Conservation (phyloP, 2,329 filamentous ascomycete species). For the Monosporascus ibericus region DNA sequence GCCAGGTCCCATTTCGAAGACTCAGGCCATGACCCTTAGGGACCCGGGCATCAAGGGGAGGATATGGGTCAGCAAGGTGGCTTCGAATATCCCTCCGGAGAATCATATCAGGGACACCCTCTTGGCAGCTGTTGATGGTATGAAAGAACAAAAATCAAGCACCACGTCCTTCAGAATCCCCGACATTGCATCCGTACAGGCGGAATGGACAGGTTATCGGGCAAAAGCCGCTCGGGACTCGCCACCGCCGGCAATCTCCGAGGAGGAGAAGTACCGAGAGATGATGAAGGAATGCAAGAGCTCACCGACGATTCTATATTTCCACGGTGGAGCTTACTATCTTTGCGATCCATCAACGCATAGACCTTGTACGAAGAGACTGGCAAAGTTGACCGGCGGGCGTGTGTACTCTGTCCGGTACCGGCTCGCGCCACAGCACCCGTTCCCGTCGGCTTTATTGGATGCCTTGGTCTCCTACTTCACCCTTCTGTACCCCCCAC, state of each 20-base stretch:
- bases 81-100: slow-evolving; percentile 53
- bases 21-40: slow-evolving; percentile 43
- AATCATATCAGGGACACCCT: slow-evolving; percentile 52
- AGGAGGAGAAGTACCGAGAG: slow-evolving; percentile 57
- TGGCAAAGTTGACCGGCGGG: slow-evolving; percentile 62
- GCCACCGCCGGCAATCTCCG: slow-evolving; percentile 48
- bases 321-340: slow-evolving; percentile 72
- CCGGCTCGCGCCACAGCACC: slow-evolving; percentile 65
- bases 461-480: slow-evolving; percentile 71
- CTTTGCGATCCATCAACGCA: slow-evolving; percentile 66
- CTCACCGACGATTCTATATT: slow-evolving; percentile 61
- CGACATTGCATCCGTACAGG: slow-evolving; percentile 52
- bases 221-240: slow-evolving; percentile 44
- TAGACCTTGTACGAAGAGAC: slow-evolving; percentile 48
- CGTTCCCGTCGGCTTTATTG: slow-evolving; percentile 68
- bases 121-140: slow-evolving; percentile 48
- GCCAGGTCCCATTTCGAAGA: slow-evolving; percentile 47
- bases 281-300: slow-evolving; percentile 63
- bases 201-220: slow-evolving; percentile 72
- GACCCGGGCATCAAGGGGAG: slow-evolving; percentile 59
- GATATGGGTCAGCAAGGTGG: slow-evolving; percentile 74
- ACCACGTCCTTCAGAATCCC: slow-evolving; percentile 35
- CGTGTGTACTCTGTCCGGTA: slow-evolving; percentile 69
- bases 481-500: slow-evolving; percentile 64
- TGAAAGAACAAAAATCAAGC: slow-evolving; percentile 33